Conservation (phyloP, 352 stramenopile genomes). For the Plasmopara halstedii region DNA sequence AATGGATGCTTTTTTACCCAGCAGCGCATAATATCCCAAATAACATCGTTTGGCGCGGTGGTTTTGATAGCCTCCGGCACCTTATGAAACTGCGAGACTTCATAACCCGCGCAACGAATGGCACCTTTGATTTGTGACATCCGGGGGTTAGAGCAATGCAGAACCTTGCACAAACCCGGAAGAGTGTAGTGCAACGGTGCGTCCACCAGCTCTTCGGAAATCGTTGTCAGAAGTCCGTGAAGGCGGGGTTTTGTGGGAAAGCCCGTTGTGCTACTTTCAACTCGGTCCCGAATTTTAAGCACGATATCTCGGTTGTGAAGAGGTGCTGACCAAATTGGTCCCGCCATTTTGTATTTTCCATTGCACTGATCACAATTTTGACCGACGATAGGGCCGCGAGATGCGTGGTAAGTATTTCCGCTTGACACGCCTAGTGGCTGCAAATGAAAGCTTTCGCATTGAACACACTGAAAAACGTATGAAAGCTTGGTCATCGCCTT, state of each 20-base stretch:
- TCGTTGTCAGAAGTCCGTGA: conserved; percentile 91
- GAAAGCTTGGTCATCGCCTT: conserved; percentile 88
- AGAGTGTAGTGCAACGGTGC: conserved; percentile 96
- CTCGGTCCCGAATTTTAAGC: conserved; percentile 69
- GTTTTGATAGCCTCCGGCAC: conserved; percentile 98
- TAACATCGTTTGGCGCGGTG: conserved; percentile 93
- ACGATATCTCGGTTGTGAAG: conserved; percentile 93
- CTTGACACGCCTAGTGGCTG: conserved; percentile 86
- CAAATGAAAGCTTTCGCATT: conserved; percentile 97
- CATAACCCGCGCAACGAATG: conserved; percentile 94
- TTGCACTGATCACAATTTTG: conserved; percentile 74
- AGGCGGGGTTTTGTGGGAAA: conserved; percentile 91
- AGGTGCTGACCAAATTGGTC: conserved; percentile 96
- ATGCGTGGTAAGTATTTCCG: conserved; percentile 83
- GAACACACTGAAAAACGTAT: conserved; percentile 88
- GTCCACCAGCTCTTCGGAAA: conserved; percentile 94
- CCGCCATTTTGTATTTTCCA: conserved; percentile 87
- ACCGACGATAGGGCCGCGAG: conserved; percentile 60
- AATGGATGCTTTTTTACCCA: conserved; percentile 94
- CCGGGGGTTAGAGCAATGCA: conserved; percentile 92
- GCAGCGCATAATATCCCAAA: conserved; percentile 97
- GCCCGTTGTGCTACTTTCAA: conserved; percentile 67
- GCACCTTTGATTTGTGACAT: conserved; percentile 92
- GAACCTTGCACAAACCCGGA: conserved; percentile 86
- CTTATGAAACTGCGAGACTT: conserved; percentile 97